Conservation (phyloP, 1,284 basidiomycete genomes). For the Tylopilus sp. region DNA sequence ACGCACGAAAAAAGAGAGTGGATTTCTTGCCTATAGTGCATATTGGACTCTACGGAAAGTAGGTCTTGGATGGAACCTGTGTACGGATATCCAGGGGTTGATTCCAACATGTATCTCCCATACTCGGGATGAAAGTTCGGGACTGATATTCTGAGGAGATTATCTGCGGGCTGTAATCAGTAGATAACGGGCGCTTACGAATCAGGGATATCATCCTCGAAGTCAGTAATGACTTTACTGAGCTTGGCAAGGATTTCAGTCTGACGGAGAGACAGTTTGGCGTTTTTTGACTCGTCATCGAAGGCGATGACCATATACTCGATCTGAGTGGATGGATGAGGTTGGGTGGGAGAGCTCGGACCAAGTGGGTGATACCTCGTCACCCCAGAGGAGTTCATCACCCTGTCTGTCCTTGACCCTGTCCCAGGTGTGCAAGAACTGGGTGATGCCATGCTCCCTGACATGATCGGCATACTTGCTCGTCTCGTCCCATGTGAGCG, state of each 20-base stretch:
- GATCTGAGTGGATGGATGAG: conserved; percentile 50
- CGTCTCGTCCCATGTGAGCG: conserved; percentile 89
- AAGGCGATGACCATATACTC: conserved; percentile 96
- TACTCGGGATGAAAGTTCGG: conserved; percentile 99
- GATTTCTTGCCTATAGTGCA: conserved; percentile 73
- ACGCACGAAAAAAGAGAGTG: background rate
- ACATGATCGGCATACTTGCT: conserved; percentile 89
- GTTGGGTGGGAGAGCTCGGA: background rate
- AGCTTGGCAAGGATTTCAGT: conserved; percentile 90
- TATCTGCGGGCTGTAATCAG: conserved; percentile 2
- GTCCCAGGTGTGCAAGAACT: conserved; percentile 93
- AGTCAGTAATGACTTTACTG: conserved; percentile 62
- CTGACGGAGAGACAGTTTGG: conserved; percentile 87
- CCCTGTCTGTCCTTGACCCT: conserved; percentile 88
- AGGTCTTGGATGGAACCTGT: conserved; percentile 83
- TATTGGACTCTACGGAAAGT: conserved; percentile 88
- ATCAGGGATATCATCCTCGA: conserved; percentile 57
- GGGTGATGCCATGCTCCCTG: conserved; percentile 88
- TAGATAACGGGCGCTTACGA: conserved; percentile 41
- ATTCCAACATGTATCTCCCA: conserved; percentile 98
- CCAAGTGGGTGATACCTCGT: conserved; percentile 67
- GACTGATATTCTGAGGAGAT: conserved; percentile 55
- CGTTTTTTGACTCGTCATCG: conserved; percentile 76
- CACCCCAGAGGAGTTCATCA: conserved; percentile 96
- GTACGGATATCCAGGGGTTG: conserved; percentile 94